A percentile compares a stretch with the other conserved stretches of the same genome.
phyloP scores from a whole-genome alignment of 1,284 basidiomycete genomes.

The Moniliella sp. region DNA sequence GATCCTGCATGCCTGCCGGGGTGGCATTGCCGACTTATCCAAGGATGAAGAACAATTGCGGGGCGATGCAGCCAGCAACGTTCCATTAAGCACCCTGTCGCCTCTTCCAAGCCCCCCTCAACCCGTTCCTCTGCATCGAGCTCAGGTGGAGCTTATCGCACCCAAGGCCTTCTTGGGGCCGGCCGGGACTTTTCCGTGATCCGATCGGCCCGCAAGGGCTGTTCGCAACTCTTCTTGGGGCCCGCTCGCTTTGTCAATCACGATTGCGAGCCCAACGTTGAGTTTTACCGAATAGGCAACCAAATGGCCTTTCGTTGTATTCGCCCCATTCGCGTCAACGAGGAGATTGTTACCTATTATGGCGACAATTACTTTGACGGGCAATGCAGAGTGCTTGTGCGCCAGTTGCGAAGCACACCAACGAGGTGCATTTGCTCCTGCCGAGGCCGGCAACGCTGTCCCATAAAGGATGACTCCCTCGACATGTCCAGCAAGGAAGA shows the following conservation, averaged over 20 bases:
- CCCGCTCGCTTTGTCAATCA: conserved; percentile 89
- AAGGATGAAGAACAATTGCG: conserved; percentile 31
- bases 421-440: conserved; percentile 44
- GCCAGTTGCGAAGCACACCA: conserved; percentile 61
- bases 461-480: not conserved
- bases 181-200: conserved; percentile 72
- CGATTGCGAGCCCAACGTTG: conserved; percentile 74
- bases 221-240: conserved; percentile 71
- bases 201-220: conserved; percentile 66
- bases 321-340: conserved; percentile 54
- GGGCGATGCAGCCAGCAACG: conserved; percentile 49
- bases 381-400: conserved; percentile 67
- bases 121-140: too few species aligned
- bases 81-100: not conserved
- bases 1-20: conserved; percentile 55
- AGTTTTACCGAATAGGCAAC: conserved; percentile 61
- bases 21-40: conserved; percentile 31
- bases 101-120: not conserved
- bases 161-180: conserved; percentile 43
- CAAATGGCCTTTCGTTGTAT: conserved; percentile 72
- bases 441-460: too few species aligned
- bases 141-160: too few species aligned
- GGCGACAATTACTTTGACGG: conserved; percentile 48
- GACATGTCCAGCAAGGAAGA: not conserved
- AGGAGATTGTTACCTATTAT: conserved; percentile 50